These are phyloP conservation scores for Torulaspora franciscae DNA, from an alignment of 805 yeast species.

Conservation along the genomic window DNA sequence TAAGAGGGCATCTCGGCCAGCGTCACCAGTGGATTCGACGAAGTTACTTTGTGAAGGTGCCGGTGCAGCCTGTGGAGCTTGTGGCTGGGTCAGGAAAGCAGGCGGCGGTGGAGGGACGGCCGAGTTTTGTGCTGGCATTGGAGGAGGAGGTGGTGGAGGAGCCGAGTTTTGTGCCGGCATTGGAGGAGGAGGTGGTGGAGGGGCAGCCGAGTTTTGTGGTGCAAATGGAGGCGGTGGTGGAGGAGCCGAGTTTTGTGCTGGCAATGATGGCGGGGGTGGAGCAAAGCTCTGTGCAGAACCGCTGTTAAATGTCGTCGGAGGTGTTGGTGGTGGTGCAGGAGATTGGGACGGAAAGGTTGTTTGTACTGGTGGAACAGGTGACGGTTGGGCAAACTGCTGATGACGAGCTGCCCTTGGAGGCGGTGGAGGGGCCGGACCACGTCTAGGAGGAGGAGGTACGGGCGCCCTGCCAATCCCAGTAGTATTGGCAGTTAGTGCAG, in stretches of 20 bases:
- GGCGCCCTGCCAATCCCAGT: slow-evolving; percentile 15
- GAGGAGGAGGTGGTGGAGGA: slow-evolving; percentile 16
- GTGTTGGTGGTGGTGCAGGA: slow-evolving; percentile 27
- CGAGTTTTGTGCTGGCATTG: slow-evolving; percentile 10
- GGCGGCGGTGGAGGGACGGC: slow-evolving; percentile 19
- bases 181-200: slow-evolving; percentile 25
- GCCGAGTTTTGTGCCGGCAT: slow-evolving; percentile 15
- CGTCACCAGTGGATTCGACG: slow-evolving; percentile 40
- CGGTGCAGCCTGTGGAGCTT: slow-evolving; percentile 8
- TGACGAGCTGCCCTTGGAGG: slow-evolving; percentile 19
- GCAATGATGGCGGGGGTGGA: slow-evolving; percentile 16
- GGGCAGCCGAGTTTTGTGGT: slow-evolving; percentile 16
- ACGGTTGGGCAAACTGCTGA: slow-evolving; percentile 5
- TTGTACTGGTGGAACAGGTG: slow-evolving; percentile 14
- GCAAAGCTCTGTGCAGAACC: background rate
- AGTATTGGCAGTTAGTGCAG: slow-evolving; percentile 7
- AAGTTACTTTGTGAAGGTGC: slow-evolving; percentile 12
- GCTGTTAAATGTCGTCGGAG: slow-evolving; percentile 15
- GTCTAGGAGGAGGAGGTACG: slow-evolving; percentile 31
- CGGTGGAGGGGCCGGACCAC: slow-evolving; percentile 34
- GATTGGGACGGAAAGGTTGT: slow-evolving; percentile 19
- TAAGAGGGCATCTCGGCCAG: slow-evolving; percentile 72
- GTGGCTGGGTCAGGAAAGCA: slow-evolving; percentile 15
- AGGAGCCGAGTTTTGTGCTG: slow-evolving; percentile 18
- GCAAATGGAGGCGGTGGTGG: slow-evolving; percentile 15